Conservation (phyloP, 108 stramenopile species). For the Cylindrotheca closterium region DNA sequence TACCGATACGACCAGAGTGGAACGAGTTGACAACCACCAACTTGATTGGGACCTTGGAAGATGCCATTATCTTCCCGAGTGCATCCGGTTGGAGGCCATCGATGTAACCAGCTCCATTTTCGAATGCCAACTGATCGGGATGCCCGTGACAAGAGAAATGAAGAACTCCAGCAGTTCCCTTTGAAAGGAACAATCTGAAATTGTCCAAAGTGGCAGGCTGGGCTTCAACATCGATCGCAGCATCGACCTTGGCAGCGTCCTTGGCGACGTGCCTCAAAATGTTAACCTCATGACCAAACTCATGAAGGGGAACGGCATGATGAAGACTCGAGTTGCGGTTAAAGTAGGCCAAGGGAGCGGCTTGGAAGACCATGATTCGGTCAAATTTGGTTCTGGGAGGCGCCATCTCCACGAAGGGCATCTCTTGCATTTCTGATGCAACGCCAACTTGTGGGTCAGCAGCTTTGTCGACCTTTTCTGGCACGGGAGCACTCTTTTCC, state of each 20-base stretch:
- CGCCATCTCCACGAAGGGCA: constrained; percentile 18
- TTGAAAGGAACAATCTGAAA: constrained; percentile 13
- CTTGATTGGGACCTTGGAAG: constrained; percentile 29
- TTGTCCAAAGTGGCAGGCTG: constrained; percentile 18
- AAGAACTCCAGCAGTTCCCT: constrained; percentile 24
- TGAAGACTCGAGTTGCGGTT: constrained; percentile 10
- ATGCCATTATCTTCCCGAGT: constrained; percentile 34
- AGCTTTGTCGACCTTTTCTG: neutral
- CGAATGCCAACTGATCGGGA: constrained; percentile 54
- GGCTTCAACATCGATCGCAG: constrained; percentile 21
- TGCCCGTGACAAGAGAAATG: constrained; percentile 41
- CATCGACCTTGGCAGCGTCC: constrained; percentile 22
- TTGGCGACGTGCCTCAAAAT: constrained; percentile 12
- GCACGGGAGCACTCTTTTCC: neutral
- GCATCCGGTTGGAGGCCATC: constrained; percentile 32
- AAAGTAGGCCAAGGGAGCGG: constrained; percentile 25
- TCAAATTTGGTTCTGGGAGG: constrained; percentile 16
- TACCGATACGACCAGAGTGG: constrained; percentile 62
- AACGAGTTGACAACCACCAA: constrained; percentile 87
- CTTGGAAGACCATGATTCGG: constrained; percentile 30
- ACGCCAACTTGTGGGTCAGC: neutral
- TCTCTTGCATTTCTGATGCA: neutral
- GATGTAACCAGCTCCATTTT: constrained; percentile 58
- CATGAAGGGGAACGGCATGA: constrained; percentile 31
- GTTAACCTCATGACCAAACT: constrained; percentile 21